Evolutionary conservation across 139 green algal species (phyloP), one percentile per base, ranked within the genome.

Genomic region (Ettlia oleoabundans): DNA sequence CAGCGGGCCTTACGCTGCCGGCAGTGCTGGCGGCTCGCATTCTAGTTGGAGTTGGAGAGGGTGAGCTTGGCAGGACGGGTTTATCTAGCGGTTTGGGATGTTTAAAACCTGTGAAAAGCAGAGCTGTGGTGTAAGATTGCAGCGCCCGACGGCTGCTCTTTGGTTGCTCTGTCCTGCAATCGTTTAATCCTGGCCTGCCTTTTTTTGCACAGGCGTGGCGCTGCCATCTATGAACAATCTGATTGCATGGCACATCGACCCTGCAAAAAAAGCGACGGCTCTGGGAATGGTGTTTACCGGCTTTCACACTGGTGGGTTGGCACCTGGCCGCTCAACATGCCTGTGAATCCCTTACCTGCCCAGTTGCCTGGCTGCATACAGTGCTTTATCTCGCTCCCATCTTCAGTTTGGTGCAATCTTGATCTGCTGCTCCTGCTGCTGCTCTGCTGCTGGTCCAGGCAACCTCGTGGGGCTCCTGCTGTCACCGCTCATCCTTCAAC

Each of bases 221-320:
- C 85, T 99, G 85, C 96, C 96, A 0, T 89, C 89, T 62, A 98
- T 98, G 94, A 98, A 94, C 94, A 96, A 95, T 85, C 87, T 98
- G 40, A 80, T 98, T 19, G 91, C 95, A n/a, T 85, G 66, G 13
- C 77, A 90, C 77, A 84, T 97, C 9, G 86, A 89, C 15, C 71
- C 85, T 7, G 73, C 86, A 1, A 43, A 65, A 24, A 89, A 93
- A 51, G 83, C 91, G 4, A 85, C 88, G 1, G 95, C 92, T 1
- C 89, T 97, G 51, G 95, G 95, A 41, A 65, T 86, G 40, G 85
- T 70, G 66, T 97, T 96, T 86, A 89, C 88, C 2, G 94, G 94
- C 8, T 98, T 98, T 79, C 94, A 98, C 80, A 87, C 82, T 52
- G 94, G 91, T 93, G 66, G 22, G 77, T 10, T 58, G 47, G 10